Evolutionary conservation across 495 filamentous ascomycete species (phyloP), one percentile per base, ranked within the genome.

Genomic region (Trypethelium eluteriae): DNA sequence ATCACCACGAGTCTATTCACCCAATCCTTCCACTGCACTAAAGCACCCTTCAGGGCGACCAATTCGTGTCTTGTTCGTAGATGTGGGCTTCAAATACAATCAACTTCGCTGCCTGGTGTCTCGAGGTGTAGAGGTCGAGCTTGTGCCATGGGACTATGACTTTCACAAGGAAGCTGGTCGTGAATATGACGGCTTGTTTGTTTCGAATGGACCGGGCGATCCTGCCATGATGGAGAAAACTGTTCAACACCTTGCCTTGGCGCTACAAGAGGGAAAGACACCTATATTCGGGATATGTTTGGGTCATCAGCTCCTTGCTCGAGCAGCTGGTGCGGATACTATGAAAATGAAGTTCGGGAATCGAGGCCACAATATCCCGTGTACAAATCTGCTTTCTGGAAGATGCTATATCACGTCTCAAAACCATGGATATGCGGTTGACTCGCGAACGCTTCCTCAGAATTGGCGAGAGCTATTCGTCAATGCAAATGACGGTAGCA

Each of bases 261-360:
- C 89, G 9, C 78, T 98, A 67, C 75, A 84, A 68, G 86, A 89
- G 71, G 90, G 86, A 63, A 84, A 84, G 50, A 92, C 88, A 0
- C 94, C 94, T 14, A 88, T 98, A 39, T 98, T 98, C 70, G 94
- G 93, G 74, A 98, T 98, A 70, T 98, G 94, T 79, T 78, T 98
- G 67, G 94, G 94, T 63, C 94, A 98, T 74, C 94, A 98, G 78
- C 82, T 98, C 65, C 87, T 98, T 47, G 91, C 94, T 25, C 85
- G 94, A 68, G 91, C 94, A 36, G 88, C 92, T 32, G 94, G 94
- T 64, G 94, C 93, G 46, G 83, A 84, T 39, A 98, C 94, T 2
- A 74, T 80, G 66, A 98, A 98, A 80, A 95, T 98, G 89, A 96
- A 96, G 81, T 98, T 97, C 73, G 94, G 94, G 78, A 98, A 98